Evolutionary conservation across 306 rosid species (phyloP), one percentile per base, ranked within the genome.

Genomic region (Acacia melanoxylon): DNA sequence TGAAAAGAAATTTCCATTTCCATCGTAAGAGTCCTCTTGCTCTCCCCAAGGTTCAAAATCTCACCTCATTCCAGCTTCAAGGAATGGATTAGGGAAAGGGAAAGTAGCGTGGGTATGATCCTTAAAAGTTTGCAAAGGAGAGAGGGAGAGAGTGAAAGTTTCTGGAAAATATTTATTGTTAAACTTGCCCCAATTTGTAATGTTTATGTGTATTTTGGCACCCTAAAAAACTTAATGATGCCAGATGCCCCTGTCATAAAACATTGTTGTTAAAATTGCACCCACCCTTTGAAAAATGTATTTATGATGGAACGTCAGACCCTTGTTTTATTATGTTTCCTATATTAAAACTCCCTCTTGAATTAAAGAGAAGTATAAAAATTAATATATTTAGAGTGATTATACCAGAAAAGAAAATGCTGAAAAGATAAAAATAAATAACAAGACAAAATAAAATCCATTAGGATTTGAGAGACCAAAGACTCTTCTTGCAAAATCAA

Each of bases 41-140:
- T 91, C 79, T 90, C 98, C 0, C 94, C 89, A 59, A 92, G 90
- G 72, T 87, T 92, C 68, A 96, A 75, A 82, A 96, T 93, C 87
- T 93, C 97, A 0, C 98, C 94, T 0, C 94, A 89, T 77, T 96
- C 97, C 2, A 94, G 98, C 89, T 93, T 95, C 82, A 93, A 52
- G 6, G 86, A 65, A 83, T 89, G 85, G 41, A 37, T 37, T 37
- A 8, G 41, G 8, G 8, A 37, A 37, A 37, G 41, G 41, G 41
- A 37, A 6, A 37, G 8, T 6, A 6, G 41, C 41, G 0, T 37
- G 41, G 8, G 41, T 37, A 6, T 37, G 41, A 6, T 37, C 41
- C 8, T 37, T 37, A 37, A 37, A 37, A 37, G 41, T 37, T 37
- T 37, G 41, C 1, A 37, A 1, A 37, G 8, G 41, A 6, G 41